A percentile compares a stretch with the other conserved stretches of the same genome.
phyloP scores from a whole-genome alignment of 1,284 basidiomycete species.

The Gomphus bonarii region DNA sequence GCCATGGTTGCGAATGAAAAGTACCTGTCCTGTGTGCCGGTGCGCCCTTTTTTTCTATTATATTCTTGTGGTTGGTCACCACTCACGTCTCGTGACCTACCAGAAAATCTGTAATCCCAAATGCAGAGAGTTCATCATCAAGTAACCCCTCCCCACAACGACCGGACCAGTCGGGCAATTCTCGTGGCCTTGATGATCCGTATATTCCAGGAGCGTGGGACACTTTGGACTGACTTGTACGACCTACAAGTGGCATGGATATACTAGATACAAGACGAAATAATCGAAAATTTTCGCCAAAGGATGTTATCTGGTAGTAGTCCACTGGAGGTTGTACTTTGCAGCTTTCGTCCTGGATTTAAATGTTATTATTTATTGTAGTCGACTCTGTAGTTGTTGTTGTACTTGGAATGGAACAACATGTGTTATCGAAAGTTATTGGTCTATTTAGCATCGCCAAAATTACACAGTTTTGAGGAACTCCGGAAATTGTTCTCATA shows the following conservation, averaged over 20 bases:
- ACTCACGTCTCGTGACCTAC: background rate
- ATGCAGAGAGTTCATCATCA: background rate
- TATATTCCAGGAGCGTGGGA: slow-evolving; percentile 10
- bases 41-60: slow-evolving; percentile 22
- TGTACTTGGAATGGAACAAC: too few relatives aligned
- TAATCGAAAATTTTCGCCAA: background rate
- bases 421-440: too few relatives aligned
- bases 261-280: background rate
- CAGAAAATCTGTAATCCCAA: slow-evolving; percentile 9
- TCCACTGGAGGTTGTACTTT: too few relatives aligned
- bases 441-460: too few relatives aligned
- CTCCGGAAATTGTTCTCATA: too few relatives aligned
- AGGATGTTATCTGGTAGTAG: background rate
- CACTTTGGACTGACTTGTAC: background rate
- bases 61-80: background rate
- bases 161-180: background rate
- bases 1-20: slow-evolving; percentile 75
- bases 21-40: slow-evolving; percentile 81
- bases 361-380: too few relatives aligned
- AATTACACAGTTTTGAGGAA: too few relatives aligned
- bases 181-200: background rate
- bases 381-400: too few relatives aligned
- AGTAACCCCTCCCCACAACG: background rate
- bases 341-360: too few relatives aligned
- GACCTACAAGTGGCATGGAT: background rate